phyloP scores from a whole-genome alignment of 192 early-diverging fungal genomes.

The Gaertneriomyces sp. region DNA sequence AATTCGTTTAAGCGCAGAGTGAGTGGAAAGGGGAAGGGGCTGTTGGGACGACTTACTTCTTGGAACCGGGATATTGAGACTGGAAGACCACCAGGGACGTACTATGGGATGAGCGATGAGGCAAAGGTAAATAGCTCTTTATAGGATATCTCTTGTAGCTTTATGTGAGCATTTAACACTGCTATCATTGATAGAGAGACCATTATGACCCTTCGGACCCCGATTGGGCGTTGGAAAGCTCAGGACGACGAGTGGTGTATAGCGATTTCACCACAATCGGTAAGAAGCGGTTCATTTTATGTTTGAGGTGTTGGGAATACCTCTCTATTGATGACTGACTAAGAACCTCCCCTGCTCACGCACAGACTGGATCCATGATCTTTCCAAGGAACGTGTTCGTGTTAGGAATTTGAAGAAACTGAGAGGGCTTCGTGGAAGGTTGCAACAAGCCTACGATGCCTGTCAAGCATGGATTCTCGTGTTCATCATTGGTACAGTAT shows the following conservation, averaged over 20 bases:
- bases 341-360: neutral
- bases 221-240: conserved; percentile 29
- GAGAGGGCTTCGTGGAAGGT: conserved; percentile 5
- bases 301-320: neutral
- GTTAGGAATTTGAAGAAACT: conserved; percentile 19
- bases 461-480: conserved; percentile 47
- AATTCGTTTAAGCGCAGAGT: neutral
- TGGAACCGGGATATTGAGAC: neutral
- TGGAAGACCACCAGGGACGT: conserved; percentile 1
- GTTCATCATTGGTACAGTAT: conserved; percentile 33
- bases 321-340: neutral
- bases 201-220: conserved; percentile 16
- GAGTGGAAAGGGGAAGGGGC: neutral
- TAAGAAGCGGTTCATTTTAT: neutral
- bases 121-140: conserved; percentile 1
- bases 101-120: conserved; percentile 17
- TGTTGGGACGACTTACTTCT: neutral
- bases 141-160: neutral
- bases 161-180: neutral
- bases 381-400: conserved; percentile 53
- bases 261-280: conserved; percentile 61
- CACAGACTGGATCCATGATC: conserved; percentile 85
- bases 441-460: conserved; percentile 20
- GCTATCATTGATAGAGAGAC: conserved; percentile 1
- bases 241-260: conserved; percentile 38